Conservation (phyloP, 805 yeast species). For the Citeromyces matritensis region DNA sequence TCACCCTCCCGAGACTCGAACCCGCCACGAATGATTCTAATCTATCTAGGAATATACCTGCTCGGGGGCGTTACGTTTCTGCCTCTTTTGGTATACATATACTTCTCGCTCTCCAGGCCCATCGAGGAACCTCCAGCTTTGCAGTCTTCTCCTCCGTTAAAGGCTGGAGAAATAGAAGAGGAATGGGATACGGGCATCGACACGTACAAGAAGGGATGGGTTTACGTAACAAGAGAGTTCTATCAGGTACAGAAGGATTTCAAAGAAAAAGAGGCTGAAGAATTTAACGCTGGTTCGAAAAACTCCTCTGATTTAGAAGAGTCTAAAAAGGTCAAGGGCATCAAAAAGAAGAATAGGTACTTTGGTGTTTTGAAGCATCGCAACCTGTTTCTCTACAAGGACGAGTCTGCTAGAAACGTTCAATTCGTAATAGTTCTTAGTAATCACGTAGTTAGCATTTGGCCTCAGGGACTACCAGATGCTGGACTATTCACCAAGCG, state of each 20-base stretch:
- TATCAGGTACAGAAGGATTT: slow-evolving; percentile 19
- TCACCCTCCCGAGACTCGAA: too few relatives aligned
- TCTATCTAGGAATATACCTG: slow-evolving; percentile 27
- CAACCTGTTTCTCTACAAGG: slow-evolving; percentile 71
- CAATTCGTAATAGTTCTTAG: slow-evolving; percentile 69
- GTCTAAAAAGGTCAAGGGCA: slow-evolving; percentile 19
- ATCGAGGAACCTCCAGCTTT: slow-evolving; percentile 16
- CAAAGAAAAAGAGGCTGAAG: slow-evolving; percentile 19
- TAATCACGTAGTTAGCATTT: slow-evolving; percentile 50
- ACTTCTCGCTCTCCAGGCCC: slow-evolving; percentile 19
- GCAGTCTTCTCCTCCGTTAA: slow-evolving; percentile 18
- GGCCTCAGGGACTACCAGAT: slow-evolving; percentile 74
- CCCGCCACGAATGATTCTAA: slow-evolving; percentile 4
- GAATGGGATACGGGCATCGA: slow-evolving; percentile 43
- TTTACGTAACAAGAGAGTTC: slow-evolving; percentile 71
- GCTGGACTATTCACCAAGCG: slow-evolving; percentile 70
- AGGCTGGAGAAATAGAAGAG: slow-evolving; percentile 56
- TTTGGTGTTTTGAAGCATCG: slow-evolving; percentile 75
- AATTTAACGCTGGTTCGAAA: slow-evolving; percentile 4
- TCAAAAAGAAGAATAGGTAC: slow-evolving; percentile 41
- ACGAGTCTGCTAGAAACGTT: slow-evolving; percentile 47
- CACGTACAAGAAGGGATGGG: slow-evolving; percentile 60
- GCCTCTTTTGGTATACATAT: slow-evolving; percentile 32
- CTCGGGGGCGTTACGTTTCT: slow-evolving; percentile 75
- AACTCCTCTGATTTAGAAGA: slow-evolving; percentile 7